Evolutionary conservation across 2,329 filamentous ascomycete species (phyloP), one percentile per base, ranked within the genome.

Genomic region (Aureobasidium uvarum): DNA sequence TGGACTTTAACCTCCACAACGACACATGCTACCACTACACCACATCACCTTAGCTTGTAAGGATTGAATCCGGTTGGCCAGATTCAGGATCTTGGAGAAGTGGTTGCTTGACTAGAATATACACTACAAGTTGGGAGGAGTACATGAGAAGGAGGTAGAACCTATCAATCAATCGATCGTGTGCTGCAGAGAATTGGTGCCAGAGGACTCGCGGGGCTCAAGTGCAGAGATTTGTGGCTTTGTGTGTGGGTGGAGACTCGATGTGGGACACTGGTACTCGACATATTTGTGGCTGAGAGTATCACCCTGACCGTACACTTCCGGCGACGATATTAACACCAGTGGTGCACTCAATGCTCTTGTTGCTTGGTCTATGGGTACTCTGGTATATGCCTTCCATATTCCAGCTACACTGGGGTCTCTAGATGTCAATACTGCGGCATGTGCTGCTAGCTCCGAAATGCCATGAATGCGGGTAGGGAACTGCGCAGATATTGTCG

Each of bases 1-100:
- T 46, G 56, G 41, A 38, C 2, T 58, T 39, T 55, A 33, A 59
- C 50, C 50, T 41, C 55, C 55, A 59, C 55, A 59, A 59, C 55
- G 55, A 41, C 55, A 43, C 39, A 46, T 59, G 55, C 55, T 59
- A 59, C 55, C 55, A 43, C 55, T 59, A 59, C 55, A 59, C 55
- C 41, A 59, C 55, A 59, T 59, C 55, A 59, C 55, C 55, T 46
- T 45, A 45, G 56, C 41, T 60, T 43, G 56, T 45, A 43, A 60
- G 52, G 52, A 14, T 55, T 55, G 36, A 55, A 55, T 28, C 52
- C 16, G 52, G 52, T 55, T 55, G 52, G 52, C 52, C 52, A 55
- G 56, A 60, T 60, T 48, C 56, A 60, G 56, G 56, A 60, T 60
- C 56, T 60, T 60, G 43, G 5, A n/a, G 3, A 3, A 7, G n/a